Evolutionary conservation across 2,329 filamentous ascomycete species (phyloP).

Genomic region (Septoria linicola): DNA sequence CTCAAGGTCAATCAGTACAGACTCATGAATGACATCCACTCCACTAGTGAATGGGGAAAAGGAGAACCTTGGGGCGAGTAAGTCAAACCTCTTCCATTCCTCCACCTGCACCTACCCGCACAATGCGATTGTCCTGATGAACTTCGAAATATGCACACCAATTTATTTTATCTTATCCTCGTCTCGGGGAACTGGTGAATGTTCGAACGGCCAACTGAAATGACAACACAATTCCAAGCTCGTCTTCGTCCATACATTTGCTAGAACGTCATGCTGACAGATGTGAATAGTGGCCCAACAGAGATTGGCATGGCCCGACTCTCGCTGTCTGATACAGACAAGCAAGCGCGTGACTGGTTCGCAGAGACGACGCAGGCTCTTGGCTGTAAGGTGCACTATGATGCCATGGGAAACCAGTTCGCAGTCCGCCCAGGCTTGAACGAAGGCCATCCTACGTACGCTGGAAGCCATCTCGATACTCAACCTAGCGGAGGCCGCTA

Average conservation of each 20-base stretch:
- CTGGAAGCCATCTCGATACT: constrained; percentile 53
- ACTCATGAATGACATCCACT: constrained; percentile 63
- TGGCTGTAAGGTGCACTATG: constrained; percentile 66
- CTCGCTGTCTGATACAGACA: constrained; percentile 69
- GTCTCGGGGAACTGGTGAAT: constrained; percentile 20
- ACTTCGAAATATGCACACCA: constrained; percentile 25
- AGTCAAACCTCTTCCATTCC: constrained; percentile 36
- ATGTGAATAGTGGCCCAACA: constrained; percentile 40
- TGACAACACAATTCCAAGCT: background rate
- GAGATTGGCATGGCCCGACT: constrained; percentile 78
- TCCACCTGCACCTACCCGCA: constrained; percentile 2
- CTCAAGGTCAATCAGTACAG: constrained; percentile 60
- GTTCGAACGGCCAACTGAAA: constrained; percentile 23
- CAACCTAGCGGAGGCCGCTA: constrained; percentile 65
- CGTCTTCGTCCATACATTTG: background rate
- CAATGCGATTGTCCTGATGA: constrained; percentile 21
- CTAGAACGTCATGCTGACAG: constrained; percentile 13
- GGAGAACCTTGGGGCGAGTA: constrained; percentile 68
- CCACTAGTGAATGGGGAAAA: constrained; percentile 65
- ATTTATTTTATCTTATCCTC: constrained; percentile 22
- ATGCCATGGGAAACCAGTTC: constrained; percentile 80
- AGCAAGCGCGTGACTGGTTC: constrained; percentile 73
- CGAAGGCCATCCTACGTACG: constrained; percentile 48
- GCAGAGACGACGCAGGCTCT: constrained; percentile 60
- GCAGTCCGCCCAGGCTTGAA: constrained; percentile 64